Percentiles rank a stretch among this genome's conserved stretches.
Evolutionary conservation across 352 stramenopile genomes (phyloP).

Genomic region (Hyaloperonospora arabidopsidis): DNA sequence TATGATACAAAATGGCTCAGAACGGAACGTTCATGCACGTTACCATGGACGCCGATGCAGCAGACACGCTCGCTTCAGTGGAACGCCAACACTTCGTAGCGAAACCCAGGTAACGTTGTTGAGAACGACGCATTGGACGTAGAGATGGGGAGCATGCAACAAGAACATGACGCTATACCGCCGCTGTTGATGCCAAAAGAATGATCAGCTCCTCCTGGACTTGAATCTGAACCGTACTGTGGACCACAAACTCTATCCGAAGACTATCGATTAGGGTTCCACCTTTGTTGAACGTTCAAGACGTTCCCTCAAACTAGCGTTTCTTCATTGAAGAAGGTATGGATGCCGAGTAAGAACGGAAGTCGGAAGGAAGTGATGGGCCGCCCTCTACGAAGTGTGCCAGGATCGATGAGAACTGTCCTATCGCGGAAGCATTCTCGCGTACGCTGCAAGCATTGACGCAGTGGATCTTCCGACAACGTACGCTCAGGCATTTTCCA

Average conservation of each 20-base stretch:
- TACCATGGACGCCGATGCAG: conserved; percentile 4
- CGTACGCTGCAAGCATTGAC: conserved; percentile 6
- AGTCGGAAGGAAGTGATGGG: conserved; percentile 14
- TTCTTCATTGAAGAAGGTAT: conserved; percentile 1
- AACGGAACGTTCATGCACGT: not conserved
- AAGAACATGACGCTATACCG: too few species aligned
- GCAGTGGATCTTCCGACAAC: not conserved
- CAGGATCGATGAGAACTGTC: conserved; percentile 7
- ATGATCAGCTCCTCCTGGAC: too few species aligned
- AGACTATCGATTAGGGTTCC: too few species aligned
- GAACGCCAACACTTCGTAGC: not conserved
- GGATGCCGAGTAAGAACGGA: conserved; percentile 5
- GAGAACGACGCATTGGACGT: conserved; percentile 5
- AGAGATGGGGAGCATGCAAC: too few species aligned
- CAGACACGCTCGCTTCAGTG: not conserved
- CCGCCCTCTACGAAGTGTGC: conserved; percentile 5
- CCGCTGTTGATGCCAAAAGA: too few species aligned
- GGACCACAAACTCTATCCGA: too few species aligned
- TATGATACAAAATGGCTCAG: not conserved
- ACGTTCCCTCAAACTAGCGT: too few species aligned
- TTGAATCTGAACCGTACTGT: too few species aligned
- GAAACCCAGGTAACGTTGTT: conserved; percentile 4
- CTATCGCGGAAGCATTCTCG: conserved; percentile 10
- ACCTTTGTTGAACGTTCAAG: too few species aligned
- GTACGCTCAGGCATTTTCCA: not conserved